Percentiles rank a stretch among this genome's conserved stretches.
phyloP scores from a whole-genome alignment of 1,139 yeast species.

The Diutina neorugosa region DNA sequence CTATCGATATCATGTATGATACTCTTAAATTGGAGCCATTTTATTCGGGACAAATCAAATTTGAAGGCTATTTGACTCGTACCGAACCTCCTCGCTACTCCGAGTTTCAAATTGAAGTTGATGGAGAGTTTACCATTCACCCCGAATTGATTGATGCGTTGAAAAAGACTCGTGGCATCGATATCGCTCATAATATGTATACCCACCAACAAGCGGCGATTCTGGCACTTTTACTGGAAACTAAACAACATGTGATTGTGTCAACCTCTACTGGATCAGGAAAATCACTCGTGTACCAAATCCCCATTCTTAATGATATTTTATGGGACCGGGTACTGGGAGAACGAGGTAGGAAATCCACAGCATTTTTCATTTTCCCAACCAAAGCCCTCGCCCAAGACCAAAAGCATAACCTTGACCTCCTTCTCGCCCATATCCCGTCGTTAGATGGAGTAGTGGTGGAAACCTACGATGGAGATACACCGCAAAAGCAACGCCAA shows the following conservation, averaged over 20 bases:
- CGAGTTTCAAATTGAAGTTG: conserved; percentile 8
- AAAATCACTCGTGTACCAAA: conserved; percentile 80
- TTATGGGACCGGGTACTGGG: conserved; percentile 26
- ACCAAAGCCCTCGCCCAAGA: conserved; percentile 97
- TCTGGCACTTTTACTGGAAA: conserved; percentile 27
- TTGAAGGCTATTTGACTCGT: conserved; percentile 16
- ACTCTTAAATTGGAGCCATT: conserved; percentile 31
- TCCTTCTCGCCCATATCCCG: conserved; percentile 38
- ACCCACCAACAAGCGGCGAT: conserved; percentile 76
- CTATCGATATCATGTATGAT: conserved; percentile 28
- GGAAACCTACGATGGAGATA: conserved; percentile 91
- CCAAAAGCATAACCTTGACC: conserved; percentile 68
- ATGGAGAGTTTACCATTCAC: conserved; percentile 25
- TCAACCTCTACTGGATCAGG: conserved; percentile 96
- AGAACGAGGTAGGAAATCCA: conserved; percentile 15
- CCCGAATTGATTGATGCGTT: conserved; percentile 36
- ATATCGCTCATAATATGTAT: conserved; percentile 42
- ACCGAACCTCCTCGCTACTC: conserved; percentile 12
- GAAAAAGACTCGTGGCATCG: conserved; percentile 33
- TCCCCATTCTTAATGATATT: conserved; percentile 61
- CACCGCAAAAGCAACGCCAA: conserved; percentile 43
- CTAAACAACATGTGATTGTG: conserved; percentile 54
- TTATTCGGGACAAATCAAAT: conserved; percentile 52
- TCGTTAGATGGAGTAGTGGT: conserved; percentile 28
- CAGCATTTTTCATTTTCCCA: conserved; percentile 85